Evolutionary conservation across 805 yeast genomes (phyloP).

Genomic region (Candida xyloterini): DNA sequence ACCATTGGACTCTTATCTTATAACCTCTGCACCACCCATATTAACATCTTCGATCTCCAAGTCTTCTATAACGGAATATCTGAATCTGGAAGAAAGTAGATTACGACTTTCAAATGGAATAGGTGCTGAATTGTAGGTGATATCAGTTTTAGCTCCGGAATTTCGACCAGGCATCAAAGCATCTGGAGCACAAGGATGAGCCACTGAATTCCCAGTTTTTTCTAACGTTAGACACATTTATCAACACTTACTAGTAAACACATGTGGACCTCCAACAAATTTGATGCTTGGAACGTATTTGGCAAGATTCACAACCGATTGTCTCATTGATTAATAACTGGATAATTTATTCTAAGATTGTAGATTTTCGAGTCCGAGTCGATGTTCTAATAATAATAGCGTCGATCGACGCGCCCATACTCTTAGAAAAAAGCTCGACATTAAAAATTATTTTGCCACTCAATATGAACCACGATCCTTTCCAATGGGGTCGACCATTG

Average conservation of each 20-base stretch:
- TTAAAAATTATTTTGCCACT: conserved; percentile 8
- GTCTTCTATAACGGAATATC: conserved; percentile 60
- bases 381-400: neutral
- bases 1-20: neutral
- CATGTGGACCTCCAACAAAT: conserved; percentile 81
- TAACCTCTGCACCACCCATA: conserved; percentile 77
- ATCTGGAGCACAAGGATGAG: conserved; percentile 40
- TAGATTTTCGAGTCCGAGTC: conserved; percentile 16
- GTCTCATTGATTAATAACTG: conserved; percentile 29
- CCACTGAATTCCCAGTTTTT: conserved; percentile 19
- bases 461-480: conserved; percentile 91
- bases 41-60: conserved; percentile 72
- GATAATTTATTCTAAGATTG: conserved; percentile 1
- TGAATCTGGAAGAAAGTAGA: conserved; percentile 71
- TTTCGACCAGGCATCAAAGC: conserved; percentile 28
- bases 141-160: conserved; percentile 3
- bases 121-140: neutral
- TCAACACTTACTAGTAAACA: conserved; percentile 42
- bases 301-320: conserved; percentile 28
- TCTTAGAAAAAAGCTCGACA: conserved; percentile 1
- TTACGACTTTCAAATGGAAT: conserved; percentile 47
- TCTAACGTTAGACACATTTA: conserved; percentile 12
- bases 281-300: conserved; percentile 70
- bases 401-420: conserved; percentile 16
- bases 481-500: conserved; percentile 92